phyloP scores from a whole-genome alignment of 75 land plant genomes.

The Pinus tabuliformis region DNA sequence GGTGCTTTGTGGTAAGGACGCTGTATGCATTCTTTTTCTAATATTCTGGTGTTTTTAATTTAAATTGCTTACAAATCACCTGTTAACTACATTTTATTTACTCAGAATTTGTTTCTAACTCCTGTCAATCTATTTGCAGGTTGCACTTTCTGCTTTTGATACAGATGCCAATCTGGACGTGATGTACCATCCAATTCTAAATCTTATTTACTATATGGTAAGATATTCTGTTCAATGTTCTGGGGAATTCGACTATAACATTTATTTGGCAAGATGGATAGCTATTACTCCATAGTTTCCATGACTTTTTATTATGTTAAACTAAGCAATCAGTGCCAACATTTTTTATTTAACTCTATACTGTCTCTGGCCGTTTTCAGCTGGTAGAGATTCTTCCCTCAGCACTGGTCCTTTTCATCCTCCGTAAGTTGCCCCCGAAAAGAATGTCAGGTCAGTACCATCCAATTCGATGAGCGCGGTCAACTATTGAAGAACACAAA shows the following conservation, averaged over 20 bases:
- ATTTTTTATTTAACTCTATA: background rate
- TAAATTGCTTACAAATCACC: background rate
- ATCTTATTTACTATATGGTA: conserved; percentile 83
- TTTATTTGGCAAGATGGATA: background rate
- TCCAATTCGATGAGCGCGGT: conserved; percentile 49
- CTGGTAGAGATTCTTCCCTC: conserved; percentile 92
- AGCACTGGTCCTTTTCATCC: conserved; percentile 84
- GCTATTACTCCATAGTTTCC: background rate
- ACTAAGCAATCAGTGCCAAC: background rate
- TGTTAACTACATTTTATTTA: background rate
- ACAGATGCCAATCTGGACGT: conserved; percentile 71
- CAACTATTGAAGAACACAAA: too few species aligned
- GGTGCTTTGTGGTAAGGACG: conserved; percentile 63
- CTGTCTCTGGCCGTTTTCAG: conserved; percentile 30
- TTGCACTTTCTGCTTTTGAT: conserved; percentile 69
- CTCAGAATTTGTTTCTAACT: background rate
- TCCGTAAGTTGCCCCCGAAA: conserved; percentile 93
- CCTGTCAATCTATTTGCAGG: conserved; percentile 29
- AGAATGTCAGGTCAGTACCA: conserved; percentile 83
- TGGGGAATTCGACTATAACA: background rate
- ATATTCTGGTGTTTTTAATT: background rate
- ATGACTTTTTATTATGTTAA: background rate
- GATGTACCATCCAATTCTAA: conserved; percentile 76
- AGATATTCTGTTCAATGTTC: conserved; percentile 1
- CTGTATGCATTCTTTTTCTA: background rate